Evolutionary conservation across 345 rosid species (phyloP).

Genomic region (Lumnitzera racemosa): DNA sequence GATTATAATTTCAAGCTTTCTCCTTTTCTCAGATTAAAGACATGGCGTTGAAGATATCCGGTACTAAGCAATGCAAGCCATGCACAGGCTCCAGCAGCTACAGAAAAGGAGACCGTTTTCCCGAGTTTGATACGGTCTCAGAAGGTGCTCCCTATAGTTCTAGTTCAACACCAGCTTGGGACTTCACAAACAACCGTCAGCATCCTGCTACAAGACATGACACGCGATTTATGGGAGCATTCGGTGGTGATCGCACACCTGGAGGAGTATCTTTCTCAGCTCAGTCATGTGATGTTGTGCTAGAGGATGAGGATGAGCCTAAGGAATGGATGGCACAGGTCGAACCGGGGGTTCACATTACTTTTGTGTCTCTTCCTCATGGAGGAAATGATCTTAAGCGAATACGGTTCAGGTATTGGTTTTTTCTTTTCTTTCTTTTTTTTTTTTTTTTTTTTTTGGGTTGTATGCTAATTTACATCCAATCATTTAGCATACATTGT

Average conservation of each 20-base stretch:
- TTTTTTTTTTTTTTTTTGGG: too few relatives aligned
- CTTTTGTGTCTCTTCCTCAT: conserved; percentile 77
- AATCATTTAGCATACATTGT: too few relatives aligned
- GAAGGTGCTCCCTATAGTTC: conserved; percentile 82
- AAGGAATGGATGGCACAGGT: conserved; percentile 99
- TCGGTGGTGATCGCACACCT: conserved; percentile 40
- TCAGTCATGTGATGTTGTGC: conserved; percentile 56
- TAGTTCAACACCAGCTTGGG: conserved; percentile 95
- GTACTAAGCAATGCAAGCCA: conserved; percentile 85
- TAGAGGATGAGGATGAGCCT: conserved; percentile 73
- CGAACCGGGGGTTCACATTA: conserved; percentile 96
- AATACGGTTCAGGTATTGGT: conserved; percentile 68
- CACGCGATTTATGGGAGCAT: conserved; percentile 41
- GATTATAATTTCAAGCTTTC: neutral
- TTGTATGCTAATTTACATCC: neutral
- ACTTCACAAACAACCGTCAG: conserved; percentile 45
- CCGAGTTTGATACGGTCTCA: conserved; percentile 68
- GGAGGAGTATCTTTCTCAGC: conserved; percentile 46
- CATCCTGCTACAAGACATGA: conserved; percentile 25
- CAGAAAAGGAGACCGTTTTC: conserved; percentile 56
- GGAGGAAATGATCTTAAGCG: conserved; percentile 96
- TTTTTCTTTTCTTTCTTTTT: too few relatives aligned
- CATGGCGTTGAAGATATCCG: conserved; percentile 84
- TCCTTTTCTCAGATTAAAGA: conserved; percentile 69
- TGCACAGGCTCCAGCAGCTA: conserved; percentile 65